Percentiles rank a stretch among this genome's conserved stretches.
These are phyloP conservation scores for Monoraphidium neglectum DNA, from an alignment of 139 green algal genomes.

Conservation along the genomic window DNA sequence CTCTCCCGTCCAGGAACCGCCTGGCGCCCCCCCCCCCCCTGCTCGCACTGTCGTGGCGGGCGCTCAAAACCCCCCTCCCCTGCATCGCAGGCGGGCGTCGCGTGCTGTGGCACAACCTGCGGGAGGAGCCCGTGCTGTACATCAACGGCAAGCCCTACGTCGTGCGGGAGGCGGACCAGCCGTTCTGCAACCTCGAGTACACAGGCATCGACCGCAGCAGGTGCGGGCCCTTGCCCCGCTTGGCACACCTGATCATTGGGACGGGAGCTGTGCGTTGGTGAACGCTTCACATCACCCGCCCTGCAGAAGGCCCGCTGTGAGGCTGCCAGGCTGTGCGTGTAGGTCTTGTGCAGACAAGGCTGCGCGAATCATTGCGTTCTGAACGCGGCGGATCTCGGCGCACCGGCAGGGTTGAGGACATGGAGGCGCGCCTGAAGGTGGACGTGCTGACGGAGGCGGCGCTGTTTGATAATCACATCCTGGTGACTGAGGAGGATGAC, in stretches of 20 bases:
- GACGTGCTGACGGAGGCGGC: constrained; percentile 55
- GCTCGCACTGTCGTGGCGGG: neutral
- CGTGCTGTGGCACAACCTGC: constrained; percentile 95
- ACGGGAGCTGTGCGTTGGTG: too few relatives aligned
- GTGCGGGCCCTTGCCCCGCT: too few relatives aligned
- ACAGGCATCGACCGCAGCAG: constrained; percentile 54
- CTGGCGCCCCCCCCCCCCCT: too few relatives aligned
- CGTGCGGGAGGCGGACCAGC: constrained; percentile 88
- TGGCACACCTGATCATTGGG: too few relatives aligned
- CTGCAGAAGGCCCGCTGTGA: too few relatives aligned
- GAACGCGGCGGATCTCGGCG: too few relatives aligned
- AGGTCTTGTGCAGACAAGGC: too few relatives aligned
- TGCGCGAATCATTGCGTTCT: too few relatives aligned
- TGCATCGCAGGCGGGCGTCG: constrained; percentile 45
- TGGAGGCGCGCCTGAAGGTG: constrained; percentile 88
- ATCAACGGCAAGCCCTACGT: constrained; percentile 94
- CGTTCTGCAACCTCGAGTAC: constrained; percentile 97
- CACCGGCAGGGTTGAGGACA: constrained; percentile 89
- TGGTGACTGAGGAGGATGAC: constrained; percentile 91
- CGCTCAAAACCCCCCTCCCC: neutral
- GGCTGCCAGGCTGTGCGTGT: too few relatives aligned
- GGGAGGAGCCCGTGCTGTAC: constrained; percentile 95
- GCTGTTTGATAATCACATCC: constrained; percentile 70
- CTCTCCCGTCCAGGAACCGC: too few relatives aligned
- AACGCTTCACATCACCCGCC: too few relatives aligned